These are phyloP conservation scores for Metschnikowia gruessii DNA, from an alignment of 805 yeast species.

Conservation along the genomic window DNA sequence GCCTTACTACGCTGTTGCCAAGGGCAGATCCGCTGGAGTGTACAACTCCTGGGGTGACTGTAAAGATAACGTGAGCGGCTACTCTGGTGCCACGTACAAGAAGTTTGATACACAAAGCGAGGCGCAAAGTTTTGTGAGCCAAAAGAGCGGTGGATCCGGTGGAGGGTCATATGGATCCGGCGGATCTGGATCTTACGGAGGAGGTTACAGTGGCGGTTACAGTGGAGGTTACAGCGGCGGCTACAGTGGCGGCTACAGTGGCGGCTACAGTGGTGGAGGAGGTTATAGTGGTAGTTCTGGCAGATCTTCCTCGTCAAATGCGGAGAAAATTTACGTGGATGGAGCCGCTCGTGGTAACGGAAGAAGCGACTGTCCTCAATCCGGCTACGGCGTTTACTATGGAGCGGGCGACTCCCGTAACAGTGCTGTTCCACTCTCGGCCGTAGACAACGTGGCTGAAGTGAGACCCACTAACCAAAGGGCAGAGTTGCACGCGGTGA, in stretches of 20 bases:
- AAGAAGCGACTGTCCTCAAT: constrained; percentile 26
- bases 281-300: too few relatives aligned
- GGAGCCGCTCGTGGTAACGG: constrained; percentile 75
- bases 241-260: not conserved
- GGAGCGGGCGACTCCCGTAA: constrained; percentile 56
- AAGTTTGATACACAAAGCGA: constrained; percentile 47
- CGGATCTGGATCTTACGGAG: constrained; percentile 2
- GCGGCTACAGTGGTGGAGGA: not conserved
- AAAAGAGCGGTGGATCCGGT: constrained; percentile 3
- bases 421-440: constrained; percentile 49
- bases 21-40: constrained; percentile 47
- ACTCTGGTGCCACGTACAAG: constrained; percentile 53
- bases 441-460: constrained; percentile 20
- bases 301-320: not conserved
- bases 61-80: constrained; percentile 52
- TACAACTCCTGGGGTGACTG: constrained; percentile 60
- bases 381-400: constrained; percentile 78
- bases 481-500: constrained; percentile 73
- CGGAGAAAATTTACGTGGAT: constrained; percentile 57
- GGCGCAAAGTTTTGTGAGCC: constrained; percentile 45
- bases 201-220: not conserved
- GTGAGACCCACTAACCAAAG: constrained; percentile 66
- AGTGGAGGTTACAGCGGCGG: constrained; percentile 2
- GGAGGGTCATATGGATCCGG: too few relatives aligned
- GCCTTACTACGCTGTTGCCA: constrained; percentile 37